phyloP scores from a whole-genome alignment of 1,284 basidiomycete species.

The Cutaneotrichosporon cyanovorans region DNA sequence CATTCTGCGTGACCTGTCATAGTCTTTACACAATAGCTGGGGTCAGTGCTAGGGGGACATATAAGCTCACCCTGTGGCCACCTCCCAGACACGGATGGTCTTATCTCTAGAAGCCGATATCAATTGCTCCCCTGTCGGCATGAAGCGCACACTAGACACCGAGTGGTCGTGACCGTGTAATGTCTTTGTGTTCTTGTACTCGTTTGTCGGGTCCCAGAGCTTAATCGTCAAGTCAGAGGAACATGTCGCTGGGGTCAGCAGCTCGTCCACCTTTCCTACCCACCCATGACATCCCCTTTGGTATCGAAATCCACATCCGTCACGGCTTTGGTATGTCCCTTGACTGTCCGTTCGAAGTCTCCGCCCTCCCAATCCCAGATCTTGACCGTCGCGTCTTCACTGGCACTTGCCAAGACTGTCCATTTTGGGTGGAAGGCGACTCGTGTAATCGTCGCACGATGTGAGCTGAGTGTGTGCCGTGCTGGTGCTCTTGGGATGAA shows the following conservation, averaged over 20 bases:
- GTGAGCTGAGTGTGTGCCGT: conserved; percentile 69
- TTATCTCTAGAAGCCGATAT: conserved; percentile 80
- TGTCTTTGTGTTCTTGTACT: conserved; percentile 81
- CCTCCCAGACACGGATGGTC: conserved; percentile 78
- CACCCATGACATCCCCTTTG: conserved; percentile 71
- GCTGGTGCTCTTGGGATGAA: conserved; percentile 78
- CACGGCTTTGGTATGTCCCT: conserved; percentile 84
- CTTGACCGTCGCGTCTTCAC: conserved; percentile 80
- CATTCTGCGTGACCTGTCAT: conserved; percentile 61
- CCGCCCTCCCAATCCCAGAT: conserved; percentile 96
- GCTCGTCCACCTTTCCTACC: conserved; percentile 26
- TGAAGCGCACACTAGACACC: conserved; percentile 72
- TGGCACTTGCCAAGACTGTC: conserved; percentile 72
- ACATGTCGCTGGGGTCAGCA: conserved; percentile 60
- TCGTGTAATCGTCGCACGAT: conserved; percentile 66
- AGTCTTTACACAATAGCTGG: conserved; percentile 56
- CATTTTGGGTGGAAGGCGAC: conserved; percentile 83
- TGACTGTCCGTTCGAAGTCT: conserved; percentile 82
- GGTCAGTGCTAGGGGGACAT: neutral
- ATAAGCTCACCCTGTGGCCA: conserved; percentile 62
- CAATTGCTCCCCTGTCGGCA: conserved; percentile 73
- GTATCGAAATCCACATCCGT: conserved; percentile 81
- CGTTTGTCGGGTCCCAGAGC: conserved; percentile 81
- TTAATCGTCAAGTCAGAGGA: conserved; percentile 85
- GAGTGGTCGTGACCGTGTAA: conserved; percentile 85